These are phyloP conservation scores for Hypoxylon sp. DNA, from an alignment of 2,329 filamentous ascomycete species.

Conservation along the genomic window DNA sequence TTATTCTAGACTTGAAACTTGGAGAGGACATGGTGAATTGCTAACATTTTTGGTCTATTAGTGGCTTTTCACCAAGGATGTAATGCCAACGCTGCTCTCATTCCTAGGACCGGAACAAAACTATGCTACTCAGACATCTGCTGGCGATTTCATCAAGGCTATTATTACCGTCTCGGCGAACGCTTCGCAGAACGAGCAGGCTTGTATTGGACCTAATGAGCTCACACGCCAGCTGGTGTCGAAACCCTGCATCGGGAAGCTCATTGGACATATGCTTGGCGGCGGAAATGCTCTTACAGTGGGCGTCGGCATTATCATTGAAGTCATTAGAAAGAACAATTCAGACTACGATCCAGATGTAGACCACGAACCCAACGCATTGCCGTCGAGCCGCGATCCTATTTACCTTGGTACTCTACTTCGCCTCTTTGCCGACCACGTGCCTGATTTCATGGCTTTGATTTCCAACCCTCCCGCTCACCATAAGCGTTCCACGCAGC, in stretches of 20 bases:
- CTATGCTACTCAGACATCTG: constrained; percentile 92
- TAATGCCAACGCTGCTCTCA: constrained; percentile 86
- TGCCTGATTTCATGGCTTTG: constrained; percentile 92
- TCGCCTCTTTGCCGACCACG: constrained; percentile 86
- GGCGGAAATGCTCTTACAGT: constrained; percentile 95
- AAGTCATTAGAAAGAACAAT: constrained; percentile 99
- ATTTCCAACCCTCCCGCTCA: constrained; percentile 81
- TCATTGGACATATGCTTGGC: constrained; percentile 91
- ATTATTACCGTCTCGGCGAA: constrained; percentile 99
- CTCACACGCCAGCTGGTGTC: constrained; percentile 95
- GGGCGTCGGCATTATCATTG: constrained; percentile 95
- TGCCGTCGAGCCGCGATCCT: constrained; percentile 86
- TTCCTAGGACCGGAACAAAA: constrained; percentile 87
- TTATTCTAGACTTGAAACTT: background rate
- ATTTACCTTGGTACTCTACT: constrained; percentile 95
- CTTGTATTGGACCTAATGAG: constrained; percentile 98
- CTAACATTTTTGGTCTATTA: constrained; percentile 49
- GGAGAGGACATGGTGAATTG: background rate
- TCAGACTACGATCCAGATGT: constrained; percentile 98
- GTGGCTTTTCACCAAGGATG: constrained; percentile 91
- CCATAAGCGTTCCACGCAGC: constrained; percentile 73
- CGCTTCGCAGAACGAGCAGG: constrained; percentile 96
- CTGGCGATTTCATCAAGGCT: constrained; percentile 96
- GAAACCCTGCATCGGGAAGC: constrained; percentile 78
- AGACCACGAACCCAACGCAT: constrained; percentile 78